Evolutionary conservation across 495 filamentous ascomycete species (phyloP).

Genomic region (Lentithecium fluviatile): DNA sequence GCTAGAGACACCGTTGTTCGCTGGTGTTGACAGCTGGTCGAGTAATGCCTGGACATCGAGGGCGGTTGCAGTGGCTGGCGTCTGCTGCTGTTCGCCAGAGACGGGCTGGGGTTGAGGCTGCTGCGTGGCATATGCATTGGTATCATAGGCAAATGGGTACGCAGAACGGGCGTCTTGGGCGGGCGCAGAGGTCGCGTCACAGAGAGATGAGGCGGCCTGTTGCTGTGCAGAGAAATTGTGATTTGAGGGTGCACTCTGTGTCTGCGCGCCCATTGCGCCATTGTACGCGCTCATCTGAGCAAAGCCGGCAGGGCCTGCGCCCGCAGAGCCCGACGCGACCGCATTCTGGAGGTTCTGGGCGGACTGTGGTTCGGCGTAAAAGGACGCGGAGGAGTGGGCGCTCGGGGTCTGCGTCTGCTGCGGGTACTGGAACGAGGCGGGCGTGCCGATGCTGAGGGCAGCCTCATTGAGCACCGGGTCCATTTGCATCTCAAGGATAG

Average conservation of each 20-base stretch:
- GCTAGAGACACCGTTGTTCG: constrained; percentile 14
- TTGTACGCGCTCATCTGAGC: constrained; percentile 17
- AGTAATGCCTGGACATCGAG: constrained; percentile 47
- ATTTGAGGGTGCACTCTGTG: constrained; percentile 33
- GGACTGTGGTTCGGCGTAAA: constrained; percentile 29
- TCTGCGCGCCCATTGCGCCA: constrained; percentile 16
- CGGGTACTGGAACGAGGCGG: constrained; percentile 31
- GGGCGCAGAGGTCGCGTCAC: constrained; percentile 28
- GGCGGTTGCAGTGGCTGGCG: constrained; percentile 22
- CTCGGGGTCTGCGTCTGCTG: constrained; percentile 31
- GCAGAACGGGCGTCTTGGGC: constrained; percentile 30
- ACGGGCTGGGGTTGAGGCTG: constrained; percentile 23
- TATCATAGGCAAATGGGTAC: constrained; percentile 31
- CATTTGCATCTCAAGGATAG: constrained; percentile 70
- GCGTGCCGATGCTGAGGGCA: constrained; percentile 47
- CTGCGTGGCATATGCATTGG: constrained; percentile 27
- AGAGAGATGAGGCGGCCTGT: constrained; percentile 22
- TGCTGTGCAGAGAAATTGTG: constrained; percentile 24
- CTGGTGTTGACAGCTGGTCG: constrained; percentile 40
- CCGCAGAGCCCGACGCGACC: constrained; percentile 13
- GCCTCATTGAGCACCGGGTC: constrained; percentile 69
- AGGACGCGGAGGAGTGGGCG: constrained; percentile 21
- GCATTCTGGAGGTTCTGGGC: constrained; percentile 19
- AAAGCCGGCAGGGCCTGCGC: constrained; percentile 12
- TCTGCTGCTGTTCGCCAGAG: constrained; percentile 19